These are phyloP conservation scores for Cystoderma amianthinum DNA, from an alignment of 768 basidiomycete genomes.

Conservation along the genomic window DNA sequence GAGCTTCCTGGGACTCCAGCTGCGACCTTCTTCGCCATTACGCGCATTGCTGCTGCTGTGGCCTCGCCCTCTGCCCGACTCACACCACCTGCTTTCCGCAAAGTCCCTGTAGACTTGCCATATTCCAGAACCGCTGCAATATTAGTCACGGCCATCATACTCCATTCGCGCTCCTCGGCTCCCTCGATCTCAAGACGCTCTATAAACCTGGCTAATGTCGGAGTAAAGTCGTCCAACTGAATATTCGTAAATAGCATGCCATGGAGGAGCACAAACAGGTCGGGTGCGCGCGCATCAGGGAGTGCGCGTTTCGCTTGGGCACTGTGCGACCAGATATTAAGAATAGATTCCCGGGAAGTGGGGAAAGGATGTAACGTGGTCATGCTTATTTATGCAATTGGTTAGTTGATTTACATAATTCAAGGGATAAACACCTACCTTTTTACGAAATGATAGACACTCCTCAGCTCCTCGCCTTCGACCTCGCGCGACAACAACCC, in stretches of 20 bases:
- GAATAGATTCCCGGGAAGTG: constrained; percentile 84
- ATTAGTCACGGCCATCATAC: constrained; percentile 92
- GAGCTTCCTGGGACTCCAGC: constrained; percentile 19
- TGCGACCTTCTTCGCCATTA: constrained; percentile 41
- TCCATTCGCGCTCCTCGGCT: constrained; percentile 84
- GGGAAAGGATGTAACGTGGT: constrained; percentile 85
- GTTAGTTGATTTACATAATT: constrained; percentile 4
- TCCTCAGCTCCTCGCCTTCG: constrained; percentile 74
- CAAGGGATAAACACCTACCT: constrained; percentile 47
- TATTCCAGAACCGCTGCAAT: constrained; percentile 83
- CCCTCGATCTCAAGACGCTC: constrained; percentile 82
- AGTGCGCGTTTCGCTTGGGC: constrained; percentile 67
- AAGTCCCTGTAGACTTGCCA: constrained; percentile 64
- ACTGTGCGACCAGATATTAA: constrained; percentile 79
- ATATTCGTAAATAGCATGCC: constrained; percentile 98
- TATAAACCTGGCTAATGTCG: constrained; percentile 76
- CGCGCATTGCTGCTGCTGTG: constrained; percentile 31
- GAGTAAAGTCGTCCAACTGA: constrained; percentile 84
- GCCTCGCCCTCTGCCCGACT: constrained; percentile 30
- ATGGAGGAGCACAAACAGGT: constrained; percentile 87
- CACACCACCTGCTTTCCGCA: constrained; percentile 56
- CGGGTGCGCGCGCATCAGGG: constrained; percentile 67
- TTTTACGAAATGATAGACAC: constrained; percentile 91
- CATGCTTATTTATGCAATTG: constrained; percentile 48
- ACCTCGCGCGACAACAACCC: constrained; percentile 83